Evolutionary conservation across 108 stramenopile genomes (phyloP), one percentile per base, ranked within the genome.

Genomic region (Bacterosira constricta): DNA sequence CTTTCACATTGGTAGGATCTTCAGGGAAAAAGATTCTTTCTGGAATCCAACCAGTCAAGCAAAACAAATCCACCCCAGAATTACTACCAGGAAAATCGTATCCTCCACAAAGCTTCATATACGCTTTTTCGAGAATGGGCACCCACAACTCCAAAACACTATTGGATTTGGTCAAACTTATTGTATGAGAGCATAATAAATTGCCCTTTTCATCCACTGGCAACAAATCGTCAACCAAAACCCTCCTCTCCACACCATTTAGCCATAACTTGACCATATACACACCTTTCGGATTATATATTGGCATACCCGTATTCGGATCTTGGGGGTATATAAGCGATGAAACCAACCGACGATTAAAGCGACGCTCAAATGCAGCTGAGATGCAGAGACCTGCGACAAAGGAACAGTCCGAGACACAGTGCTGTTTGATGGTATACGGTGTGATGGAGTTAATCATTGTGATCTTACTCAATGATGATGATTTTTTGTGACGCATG

Each of bases 81-180:
- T 95, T 97, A 49, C 89, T 91, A 15, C 97, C 97, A 5, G 96
- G 94, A 77, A 98, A 98, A 52, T 92, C 85, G 69, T 97, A 98
- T 17, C 96, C 96, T 3, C 90, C 92, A 67, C 81, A 87, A 3
- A 98, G 74, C 60, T 98, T 98, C 83, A 97, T 85, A 72, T 90
- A 97, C 3, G 97, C 97, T 79, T 98, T 98, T 90, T 98, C 97
- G 10, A 98, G 74, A 56, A 98, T 85, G 26, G 89, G 66, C 8
- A 96, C 95, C 93, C 95, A 98, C 4, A 97, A 69, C 81, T 98
- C 97, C 23, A 90, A 73, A 35, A 65, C 63, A 31, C 57, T 45
- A 10, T 64, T 59, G 44, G 39, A 52, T 3, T 65, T 49, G 9
- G 15, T 34, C 31, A 66, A 42, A 17, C 47, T 46, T 13, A 50